phyloP scores from a whole-genome alignment of 1,139 yeast species.

The Nakaseomyces delphensis region DNA sequence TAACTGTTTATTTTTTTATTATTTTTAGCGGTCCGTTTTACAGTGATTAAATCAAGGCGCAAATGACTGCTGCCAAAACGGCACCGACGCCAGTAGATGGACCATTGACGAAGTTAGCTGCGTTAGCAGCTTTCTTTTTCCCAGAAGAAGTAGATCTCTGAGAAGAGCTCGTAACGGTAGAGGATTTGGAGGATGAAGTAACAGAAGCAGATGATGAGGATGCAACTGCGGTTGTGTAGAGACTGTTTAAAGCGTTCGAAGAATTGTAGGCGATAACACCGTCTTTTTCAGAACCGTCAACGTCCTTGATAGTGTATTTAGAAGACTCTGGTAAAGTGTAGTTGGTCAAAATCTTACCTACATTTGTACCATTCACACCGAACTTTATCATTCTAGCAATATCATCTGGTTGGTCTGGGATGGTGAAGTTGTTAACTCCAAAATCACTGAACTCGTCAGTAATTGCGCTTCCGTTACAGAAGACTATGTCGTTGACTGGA shows the following conservation, averaged over 20 bases:
- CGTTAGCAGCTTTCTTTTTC: not conserved
- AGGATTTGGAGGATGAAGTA: conserved; percentile 9
- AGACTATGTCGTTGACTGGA: conserved; percentile 33
- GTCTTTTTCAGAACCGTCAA: conserved; percentile 42
- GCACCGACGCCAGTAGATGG: conserved; percentile 16
- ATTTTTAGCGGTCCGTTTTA: not conserved
- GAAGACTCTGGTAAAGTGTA: conserved; percentile 34
- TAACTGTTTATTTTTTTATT: not conserved
- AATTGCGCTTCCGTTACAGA: conserved; percentile 47
- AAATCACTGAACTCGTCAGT: conserved; percentile 33
- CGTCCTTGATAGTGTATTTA: conserved; percentile 41
- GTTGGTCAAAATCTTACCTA: conserved; percentile 40
- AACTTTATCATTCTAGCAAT: conserved; percentile 37
- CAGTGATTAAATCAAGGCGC: conserved; percentile 13
- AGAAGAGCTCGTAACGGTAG: conserved; percentile 8
- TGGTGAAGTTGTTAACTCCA: conserved; percentile 36
- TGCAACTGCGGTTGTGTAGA: conserved; percentile 29
- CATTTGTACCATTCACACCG: conserved; percentile 45
- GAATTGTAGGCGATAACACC: conserved; percentile 46
- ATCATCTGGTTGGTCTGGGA: conserved; percentile 39
- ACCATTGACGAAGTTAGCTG: conserved; percentile 11
- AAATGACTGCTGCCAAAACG: conserved; percentile 10
- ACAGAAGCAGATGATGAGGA: conserved; percentile 15
- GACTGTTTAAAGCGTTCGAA: conserved; percentile 36
- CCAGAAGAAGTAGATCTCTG: not conserved